Percentiles rank a stretch among this genome's conserved stretches.
phyloP scores from a whole-genome alignment of 2,329 filamentous ascomycete genomes.

The Aspergillus sojae region DNA sequence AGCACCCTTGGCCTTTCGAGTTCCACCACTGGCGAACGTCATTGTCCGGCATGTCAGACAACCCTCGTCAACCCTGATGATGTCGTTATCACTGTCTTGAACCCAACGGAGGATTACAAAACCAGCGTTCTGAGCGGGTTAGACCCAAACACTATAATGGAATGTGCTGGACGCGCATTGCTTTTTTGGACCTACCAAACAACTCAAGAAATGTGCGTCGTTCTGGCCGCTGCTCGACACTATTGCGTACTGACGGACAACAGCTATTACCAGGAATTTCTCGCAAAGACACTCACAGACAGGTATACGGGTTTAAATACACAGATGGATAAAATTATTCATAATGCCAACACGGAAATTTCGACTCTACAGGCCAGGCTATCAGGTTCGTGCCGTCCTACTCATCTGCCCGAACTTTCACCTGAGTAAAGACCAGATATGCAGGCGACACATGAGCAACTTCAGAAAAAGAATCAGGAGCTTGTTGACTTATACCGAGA shows the following conservation, averaged over 20 bases:
- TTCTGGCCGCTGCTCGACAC: background rate
- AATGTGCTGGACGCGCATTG: slow-evolving; percentile 77
- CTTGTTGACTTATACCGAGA: slow-evolving; percentile 67
- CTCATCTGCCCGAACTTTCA: background rate
- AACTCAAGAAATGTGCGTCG: slow-evolving; percentile 74
- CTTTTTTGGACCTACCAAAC: slow-evolving; percentile 87
- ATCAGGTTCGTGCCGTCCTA: slow-evolving; percentile 52
- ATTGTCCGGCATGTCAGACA: slow-evolving; percentile 76
- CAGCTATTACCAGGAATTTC: slow-evolving; percentile 75
- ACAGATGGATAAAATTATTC: slow-evolving; percentile 72
- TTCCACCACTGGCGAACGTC: slow-evolving; percentile 54
- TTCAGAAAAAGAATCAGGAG: slow-evolving; percentile 73
- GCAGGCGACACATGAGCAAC: slow-evolving; percentile 62
- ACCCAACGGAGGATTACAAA: slow-evolving; percentile 86
- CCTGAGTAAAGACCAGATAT: slow-evolving; percentile 48
- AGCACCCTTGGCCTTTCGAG: slow-evolving; percentile 64
- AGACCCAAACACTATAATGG: slow-evolving; percentile 79
- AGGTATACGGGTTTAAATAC: slow-evolving; percentile 68
- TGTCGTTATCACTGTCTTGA: slow-evolving; percentile 70
- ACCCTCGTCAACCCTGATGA: slow-evolving; percentile 73
- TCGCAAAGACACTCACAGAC: slow-evolving; percentile 71
- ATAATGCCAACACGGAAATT: slow-evolving; percentile 75
- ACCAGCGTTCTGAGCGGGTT: slow-evolving; percentile 82
- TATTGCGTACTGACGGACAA: slow-evolving; percentile 12
- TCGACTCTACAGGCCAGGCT: slow-evolving; percentile 66